A percentile compares a stretch with the other conserved stretches of the same genome.
Conservation (phyloP, 116 monocot genomes). For the Papilionanthe hybrid region DNA sequence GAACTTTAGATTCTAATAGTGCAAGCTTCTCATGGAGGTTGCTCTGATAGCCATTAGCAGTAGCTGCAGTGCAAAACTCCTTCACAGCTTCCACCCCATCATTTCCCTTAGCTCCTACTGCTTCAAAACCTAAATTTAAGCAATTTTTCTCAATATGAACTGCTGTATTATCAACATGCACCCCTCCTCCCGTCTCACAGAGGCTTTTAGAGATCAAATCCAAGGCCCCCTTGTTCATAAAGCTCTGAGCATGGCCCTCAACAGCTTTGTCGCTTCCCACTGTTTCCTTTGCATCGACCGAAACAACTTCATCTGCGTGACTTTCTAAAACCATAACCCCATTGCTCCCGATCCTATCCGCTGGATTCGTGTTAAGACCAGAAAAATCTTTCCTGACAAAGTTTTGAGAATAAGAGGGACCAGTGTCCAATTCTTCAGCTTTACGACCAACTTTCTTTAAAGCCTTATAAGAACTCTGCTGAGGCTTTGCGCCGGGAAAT, state of each 20-base stretch:
- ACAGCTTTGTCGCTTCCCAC: slow-evolving; percentile 7
- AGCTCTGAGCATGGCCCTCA: neutral
- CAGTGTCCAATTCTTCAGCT: neutral
- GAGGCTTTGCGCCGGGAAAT: neutral
- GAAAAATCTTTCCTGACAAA: neutral
- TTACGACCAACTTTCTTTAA: neutral
- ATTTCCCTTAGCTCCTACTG: slow-evolving; percentile 39
- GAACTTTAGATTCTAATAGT: slow-evolving; percentile 76
- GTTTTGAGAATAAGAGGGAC: neutral
- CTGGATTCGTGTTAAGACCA: neutral
- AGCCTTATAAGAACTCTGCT: slow-evolving; percentile 1
- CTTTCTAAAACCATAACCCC: slow-evolving; percentile 1
- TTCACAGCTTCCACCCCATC: slow-evolving; percentile 7
- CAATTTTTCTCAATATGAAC: slow-evolving; percentile 12
- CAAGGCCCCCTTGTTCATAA: neutral
- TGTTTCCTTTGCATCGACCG: neutral
- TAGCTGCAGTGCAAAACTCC: neutral
- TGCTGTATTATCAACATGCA: neutral
- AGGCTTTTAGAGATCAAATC: neutral
- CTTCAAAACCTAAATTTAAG: neutral
- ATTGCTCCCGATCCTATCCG: neutral
- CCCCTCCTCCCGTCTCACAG: neutral
- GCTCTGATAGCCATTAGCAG: slow-evolving; percentile 38
- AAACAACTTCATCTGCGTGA: neutral
- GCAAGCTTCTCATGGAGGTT: slow-evolving; percentile 89